phyloP scores from a whole-genome alignment of 306 rosid species.

The Cicer pinnatifidum region DNA sequence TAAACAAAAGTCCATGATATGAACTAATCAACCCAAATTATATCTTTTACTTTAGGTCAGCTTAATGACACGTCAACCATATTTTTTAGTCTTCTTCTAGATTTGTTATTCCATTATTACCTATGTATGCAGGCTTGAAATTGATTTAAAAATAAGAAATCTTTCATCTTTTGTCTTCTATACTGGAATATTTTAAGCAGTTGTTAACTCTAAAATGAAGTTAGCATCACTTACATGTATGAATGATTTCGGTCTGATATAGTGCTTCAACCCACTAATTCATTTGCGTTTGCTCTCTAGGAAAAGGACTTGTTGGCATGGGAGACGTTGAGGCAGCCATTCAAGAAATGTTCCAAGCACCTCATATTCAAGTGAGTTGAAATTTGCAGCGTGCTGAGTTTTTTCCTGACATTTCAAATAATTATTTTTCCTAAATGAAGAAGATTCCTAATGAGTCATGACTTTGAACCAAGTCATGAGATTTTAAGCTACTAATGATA shows the following conservation, averaged over 20 bases:
- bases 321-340: constrained; percentile 86
- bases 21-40: neutral
- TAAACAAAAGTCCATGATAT: neutral
- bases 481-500: constrained; percentile 2
- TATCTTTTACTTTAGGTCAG: neutral
- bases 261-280: constrained; percentile 37
- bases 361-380: constrained; percentile 89
- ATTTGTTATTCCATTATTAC: constrained; percentile 30
- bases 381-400: constrained; percentile 21
- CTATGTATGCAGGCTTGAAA: constrained; percentile 26
- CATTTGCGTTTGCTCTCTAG: constrained; percentile 49
- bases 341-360: constrained; percentile 97
- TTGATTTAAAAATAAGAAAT: constrained; percentile 9
- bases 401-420: constrained; percentile 36
- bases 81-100: constrained; percentile 1
- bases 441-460: constrained; percentile 1
- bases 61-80: constrained; percentile 1
- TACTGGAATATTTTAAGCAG: constrained; percentile 24
- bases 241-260: constrained; percentile 28
- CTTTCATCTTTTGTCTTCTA: constrained; percentile 24
- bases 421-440: neutral
- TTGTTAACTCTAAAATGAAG: constrained; percentile 30
- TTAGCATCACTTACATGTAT: constrained; percentile 23
- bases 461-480: constrained; percentile 30
- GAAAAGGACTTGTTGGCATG: constrained; percentile 71